Evolutionary conservation across 176 grass and related monocot species (phyloP).

Genomic region (Oryza coarctata): DNA sequence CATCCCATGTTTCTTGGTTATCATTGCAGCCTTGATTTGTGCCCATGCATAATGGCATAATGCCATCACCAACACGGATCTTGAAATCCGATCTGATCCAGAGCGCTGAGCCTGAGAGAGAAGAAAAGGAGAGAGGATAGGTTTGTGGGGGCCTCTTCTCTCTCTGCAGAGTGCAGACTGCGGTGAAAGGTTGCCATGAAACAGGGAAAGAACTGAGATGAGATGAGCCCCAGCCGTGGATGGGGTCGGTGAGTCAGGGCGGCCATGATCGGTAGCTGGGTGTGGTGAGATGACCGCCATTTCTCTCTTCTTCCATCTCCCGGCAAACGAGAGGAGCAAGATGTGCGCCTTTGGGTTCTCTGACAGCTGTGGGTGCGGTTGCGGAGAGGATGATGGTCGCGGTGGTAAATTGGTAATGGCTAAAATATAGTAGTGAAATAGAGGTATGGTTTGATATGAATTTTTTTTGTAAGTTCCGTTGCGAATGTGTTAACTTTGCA

Average conservation of each 20-base stretch:
- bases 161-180: conserved; percentile 5
- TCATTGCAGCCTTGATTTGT: conserved; percentile 23
- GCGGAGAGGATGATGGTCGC: not conserved
- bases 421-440: no score
- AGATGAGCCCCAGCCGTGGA: not conserved
- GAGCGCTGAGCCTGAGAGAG: no score
- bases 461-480: no score
- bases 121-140: not conserved
- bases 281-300: not conserved
- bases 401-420: no score
- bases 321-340: not conserved
- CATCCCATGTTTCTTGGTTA: conserved; percentile 21
- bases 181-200: conserved; percentile 21
- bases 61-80: not conserved
- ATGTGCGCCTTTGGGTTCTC: conserved; percentile 27
- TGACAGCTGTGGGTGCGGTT: conserved; percentile 3
- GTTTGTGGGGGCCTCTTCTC: conserved; percentile 15
- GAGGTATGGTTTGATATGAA: no score
- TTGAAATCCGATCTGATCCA: conserved; percentile 16
- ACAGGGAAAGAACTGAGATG: conserved; percentile 5
- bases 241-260: conserved; percentile 25
- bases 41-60: not conserved
- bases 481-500: no score
- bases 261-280: conserved; percentile 16
- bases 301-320: not conserved